phyloP scores from a whole-genome alignment of 2,329 filamentous ascomycete species.

The Thielaviopsis populi region DNA sequence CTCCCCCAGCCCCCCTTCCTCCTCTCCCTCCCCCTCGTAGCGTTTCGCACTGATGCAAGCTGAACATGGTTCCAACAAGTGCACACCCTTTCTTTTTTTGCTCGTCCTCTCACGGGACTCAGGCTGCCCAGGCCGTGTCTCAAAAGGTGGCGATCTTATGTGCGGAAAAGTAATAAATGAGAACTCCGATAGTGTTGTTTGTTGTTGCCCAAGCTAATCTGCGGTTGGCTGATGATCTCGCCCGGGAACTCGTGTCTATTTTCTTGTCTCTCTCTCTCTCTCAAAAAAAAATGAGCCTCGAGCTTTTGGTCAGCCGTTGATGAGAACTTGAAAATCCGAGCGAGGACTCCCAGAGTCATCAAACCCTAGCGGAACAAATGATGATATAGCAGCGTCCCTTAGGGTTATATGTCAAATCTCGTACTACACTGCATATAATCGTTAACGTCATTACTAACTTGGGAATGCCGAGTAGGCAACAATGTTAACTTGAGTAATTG shows the following conservation, averaged over 20 bases:
- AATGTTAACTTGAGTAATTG: neutral
- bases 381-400: neutral
- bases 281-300: neutral
- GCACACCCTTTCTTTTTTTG: neutral
- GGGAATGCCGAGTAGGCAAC: too few species aligned
- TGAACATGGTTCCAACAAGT: neutral
- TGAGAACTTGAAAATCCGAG: too few species aligned
- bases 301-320: neutral
- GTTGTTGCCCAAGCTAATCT: neutral
- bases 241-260: neutral
- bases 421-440: neutral
- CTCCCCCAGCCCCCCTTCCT: neutral
- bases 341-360: too few species aligned
- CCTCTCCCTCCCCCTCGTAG: neutral
- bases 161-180: neutral
- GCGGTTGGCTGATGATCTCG: neutral
- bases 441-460: neutral
- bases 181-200: neutral
- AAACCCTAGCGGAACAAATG: neutral
- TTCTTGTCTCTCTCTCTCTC: neutral
- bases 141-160: conserved; percentile 1
- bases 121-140: neutral
- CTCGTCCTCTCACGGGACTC: neutral
- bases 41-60: conserved; percentile 4
- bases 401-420: neutral